Percentiles rank a stretch among this genome's conserved stretches.
Conservation (phyloP, 164 flowering plant genomes). For the Aristolochia californica region DNA sequence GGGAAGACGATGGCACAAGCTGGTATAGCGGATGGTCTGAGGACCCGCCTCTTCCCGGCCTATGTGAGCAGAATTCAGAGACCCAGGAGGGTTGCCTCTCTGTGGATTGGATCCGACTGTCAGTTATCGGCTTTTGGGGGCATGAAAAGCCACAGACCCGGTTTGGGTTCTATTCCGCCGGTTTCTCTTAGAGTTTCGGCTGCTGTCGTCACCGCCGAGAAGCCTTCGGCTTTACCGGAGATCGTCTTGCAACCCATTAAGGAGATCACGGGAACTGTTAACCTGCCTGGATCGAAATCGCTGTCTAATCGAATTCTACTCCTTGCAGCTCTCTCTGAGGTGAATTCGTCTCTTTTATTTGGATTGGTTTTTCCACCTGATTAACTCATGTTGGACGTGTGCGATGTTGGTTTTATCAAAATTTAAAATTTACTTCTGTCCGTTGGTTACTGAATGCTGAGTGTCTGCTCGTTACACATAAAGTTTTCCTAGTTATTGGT, state of each 20-base stretch:
- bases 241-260: constrained; percentile 82
- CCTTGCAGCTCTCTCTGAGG: constrained; percentile 93
- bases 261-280: constrained; percentile 74
- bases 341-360: constrained; percentile 9
- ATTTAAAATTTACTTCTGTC: background rate
- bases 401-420: background rate
- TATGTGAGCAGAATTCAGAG: constrained; percentile 8
- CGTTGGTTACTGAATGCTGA: no score
- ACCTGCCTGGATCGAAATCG: constrained; percentile 92
- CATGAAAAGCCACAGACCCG: constrained; percentile 14
- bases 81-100: constrained; percentile 16
- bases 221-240: constrained; percentile 63
- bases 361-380: background rate
- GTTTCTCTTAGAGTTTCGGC: constrained; percentile 38
- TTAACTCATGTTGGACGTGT: no score
- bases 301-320: constrained; percentile 93
- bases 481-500: no score
- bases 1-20: constrained; percentile 18
- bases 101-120: constrained; percentile 26
- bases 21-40: constrained; percentile 12
- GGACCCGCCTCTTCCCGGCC: background rate
- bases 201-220: constrained; percentile 53
- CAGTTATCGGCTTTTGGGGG: constrained; percentile 11
- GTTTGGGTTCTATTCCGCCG: background rate
- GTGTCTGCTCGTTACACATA: no score